A percentile compares a stretch with the other conserved stretches of the same genome.
Conservation (phyloP, 2,329 filamentous ascomycete species). For the Microcera coccophila region DNA sequence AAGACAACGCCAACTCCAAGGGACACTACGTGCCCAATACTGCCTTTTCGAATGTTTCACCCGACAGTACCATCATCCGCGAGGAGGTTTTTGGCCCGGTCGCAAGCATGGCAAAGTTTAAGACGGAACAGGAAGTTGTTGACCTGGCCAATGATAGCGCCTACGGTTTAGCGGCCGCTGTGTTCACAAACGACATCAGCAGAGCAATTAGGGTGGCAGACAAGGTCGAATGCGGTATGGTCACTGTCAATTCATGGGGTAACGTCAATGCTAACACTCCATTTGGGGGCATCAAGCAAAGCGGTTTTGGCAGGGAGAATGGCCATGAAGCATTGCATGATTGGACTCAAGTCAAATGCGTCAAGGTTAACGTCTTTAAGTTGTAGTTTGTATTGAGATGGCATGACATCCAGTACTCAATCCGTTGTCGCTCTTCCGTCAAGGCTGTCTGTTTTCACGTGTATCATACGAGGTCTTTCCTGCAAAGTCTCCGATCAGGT, state of each 20-base stretch:
- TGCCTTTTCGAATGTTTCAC: slow-evolving; percentile 37
- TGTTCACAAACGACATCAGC: slow-evolving; percentile 57
- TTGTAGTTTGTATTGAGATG: no score
- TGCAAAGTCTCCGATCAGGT: no score
- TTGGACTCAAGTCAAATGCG: no score
- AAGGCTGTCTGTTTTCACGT: no score
- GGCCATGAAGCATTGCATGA: no score
- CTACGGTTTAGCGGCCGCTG: slow-evolving; percentile 56
- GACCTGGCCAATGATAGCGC: slow-evolving; percentile 45
- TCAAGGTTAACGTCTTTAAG: no score
- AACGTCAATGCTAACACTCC: background rate
- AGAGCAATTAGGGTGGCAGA: slow-evolving; percentile 44
- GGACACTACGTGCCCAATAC: slow-evolving; percentile 43
- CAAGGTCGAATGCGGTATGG: slow-evolving; percentile 56
- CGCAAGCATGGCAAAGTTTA: slow-evolving; percentile 36
- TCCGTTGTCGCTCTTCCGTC: no score
- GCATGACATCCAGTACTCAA: no score
- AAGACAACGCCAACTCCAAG: slow-evolving; percentile 25
- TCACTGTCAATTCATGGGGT: slow-evolving; percentile 41
- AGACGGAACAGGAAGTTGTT: slow-evolving; percentile 38
- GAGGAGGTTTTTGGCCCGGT: slow-evolving; percentile 45
- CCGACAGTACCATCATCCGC: slow-evolving; percentile 38
- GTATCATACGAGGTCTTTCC: no score
- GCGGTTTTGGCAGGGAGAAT: slow-evolving; percentile 5
- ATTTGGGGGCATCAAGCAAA: slow-evolving; percentile 7